phyloP scores from a whole-genome alignment of 2,329 filamentous ascomycete genomes.

The Ascochyta clinopodiicola region DNA sequence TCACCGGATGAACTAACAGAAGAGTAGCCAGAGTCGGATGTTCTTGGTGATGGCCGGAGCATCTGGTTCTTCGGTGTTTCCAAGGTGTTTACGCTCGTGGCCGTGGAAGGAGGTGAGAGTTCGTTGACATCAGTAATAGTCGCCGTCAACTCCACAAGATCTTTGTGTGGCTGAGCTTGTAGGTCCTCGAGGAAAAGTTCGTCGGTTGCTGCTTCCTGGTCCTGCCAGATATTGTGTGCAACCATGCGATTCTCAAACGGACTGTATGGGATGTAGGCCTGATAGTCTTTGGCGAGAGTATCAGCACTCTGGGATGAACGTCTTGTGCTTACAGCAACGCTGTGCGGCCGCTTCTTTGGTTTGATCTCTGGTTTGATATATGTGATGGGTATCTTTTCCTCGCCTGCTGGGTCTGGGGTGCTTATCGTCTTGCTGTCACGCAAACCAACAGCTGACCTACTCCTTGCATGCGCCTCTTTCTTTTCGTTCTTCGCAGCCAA shows the following conservation, averaged over 20 bases:
- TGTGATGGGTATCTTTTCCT: conserved; percentile 17
- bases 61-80: conserved; percentile 12
- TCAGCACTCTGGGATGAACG: conserved; percentile 7
- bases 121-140: conserved; percentile 13
- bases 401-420: not conserved
- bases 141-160: conserved; percentile 7
- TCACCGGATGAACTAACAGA: conserved; percentile 29
- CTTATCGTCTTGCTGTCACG: not conserved
- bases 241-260: conserved; percentile 16
- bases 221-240: conserved; percentile 7
- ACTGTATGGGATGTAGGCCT: conserved; percentile 17
- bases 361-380: conserved; percentile 15
- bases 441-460: conserved; percentile 33
- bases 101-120: conserved; percentile 18
- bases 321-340: conserved; percentile 24
- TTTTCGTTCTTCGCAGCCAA: conserved; percentile 29
- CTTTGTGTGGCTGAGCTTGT: conserved; percentile 2
- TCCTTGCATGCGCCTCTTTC: conserved; percentile 32
- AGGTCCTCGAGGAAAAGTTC: conserved; percentile 4
- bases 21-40: conserved; percentile 50
- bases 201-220: conserved; percentile 8
- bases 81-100: not conserved
- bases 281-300: conserved; percentile 12
- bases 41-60: conserved; percentile 33
- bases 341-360: conserved; percentile 21